Conservation (phyloP, 768 basidiomycete species). For the Boletus edulis region DNA sequence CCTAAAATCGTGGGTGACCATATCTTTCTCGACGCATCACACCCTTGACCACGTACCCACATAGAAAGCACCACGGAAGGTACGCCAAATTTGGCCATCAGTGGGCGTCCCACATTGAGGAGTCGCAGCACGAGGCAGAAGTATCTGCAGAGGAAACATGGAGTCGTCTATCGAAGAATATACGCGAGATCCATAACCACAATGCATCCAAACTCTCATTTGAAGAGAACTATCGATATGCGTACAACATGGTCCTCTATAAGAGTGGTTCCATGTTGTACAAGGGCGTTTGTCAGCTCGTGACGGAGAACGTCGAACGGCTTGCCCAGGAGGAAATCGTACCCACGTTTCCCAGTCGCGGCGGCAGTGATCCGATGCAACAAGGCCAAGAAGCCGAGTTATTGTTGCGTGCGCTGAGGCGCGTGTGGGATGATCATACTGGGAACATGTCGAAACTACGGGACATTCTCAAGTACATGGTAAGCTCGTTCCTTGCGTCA, state of each 20-base stretch:
- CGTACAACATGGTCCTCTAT: constrained; percentile 90
- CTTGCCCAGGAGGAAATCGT: constrained; percentile 75
- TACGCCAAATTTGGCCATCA: constrained; percentile 21
- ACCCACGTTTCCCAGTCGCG: constrained; percentile 79
- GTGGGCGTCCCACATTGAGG: background rate
- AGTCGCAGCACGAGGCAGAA: constrained; percentile 62
- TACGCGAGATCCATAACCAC: constrained; percentile 92
- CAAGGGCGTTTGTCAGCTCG: constrained; percentile 74
- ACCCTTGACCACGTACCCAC: constrained; percentile 18
- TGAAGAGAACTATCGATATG: constrained; percentile 92
- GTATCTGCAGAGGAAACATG: constrained; percentile 84
- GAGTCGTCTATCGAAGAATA: constrained; percentile 76
- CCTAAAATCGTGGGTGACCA: constrained; percentile 40
- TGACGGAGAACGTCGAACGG: constrained; percentile 78
- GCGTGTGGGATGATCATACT: constrained; percentile 93
- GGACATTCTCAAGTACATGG: constrained; percentile 96
- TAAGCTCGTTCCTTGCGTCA: constrained; percentile 33
- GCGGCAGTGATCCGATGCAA: constrained; percentile 64
- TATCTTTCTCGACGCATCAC: constrained; percentile 16
- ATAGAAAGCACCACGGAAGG: constrained; percentile 49
- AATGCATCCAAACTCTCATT: constrained; percentile 87
- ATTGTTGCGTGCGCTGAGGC: constrained; percentile 76
- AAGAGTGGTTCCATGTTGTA: constrained; percentile 86
- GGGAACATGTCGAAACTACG: constrained; percentile 85
- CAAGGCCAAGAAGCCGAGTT: constrained; percentile 81